Conservation (phyloP, 1,284 basidiomycete species). For the Cerrena zonata region DNA sequence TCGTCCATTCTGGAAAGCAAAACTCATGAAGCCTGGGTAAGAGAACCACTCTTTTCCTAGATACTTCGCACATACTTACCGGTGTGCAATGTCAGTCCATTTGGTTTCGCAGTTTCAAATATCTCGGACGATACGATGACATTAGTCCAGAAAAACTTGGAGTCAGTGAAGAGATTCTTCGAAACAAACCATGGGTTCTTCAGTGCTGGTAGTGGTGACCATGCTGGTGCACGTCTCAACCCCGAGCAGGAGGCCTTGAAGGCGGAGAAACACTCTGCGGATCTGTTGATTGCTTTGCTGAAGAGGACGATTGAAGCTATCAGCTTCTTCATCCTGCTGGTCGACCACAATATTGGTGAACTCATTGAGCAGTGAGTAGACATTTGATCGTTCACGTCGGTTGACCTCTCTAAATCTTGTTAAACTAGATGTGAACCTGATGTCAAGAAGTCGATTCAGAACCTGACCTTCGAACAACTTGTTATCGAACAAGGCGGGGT, state of each 20-base stretch:
- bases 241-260: constrained; percentile 79
- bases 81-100: no score
- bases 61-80: no score
- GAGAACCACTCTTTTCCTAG: constrained; percentile 13
- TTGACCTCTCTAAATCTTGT: constrained; percentile 11
- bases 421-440: constrained; percentile 60
- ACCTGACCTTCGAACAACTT: constrained; percentile 79
- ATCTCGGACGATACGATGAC: constrained; percentile 61
- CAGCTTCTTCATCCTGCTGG: constrained; percentile 86
- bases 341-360: constrained; percentile 87
- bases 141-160: constrained; percentile 73
- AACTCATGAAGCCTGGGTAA: constrained; percentile 62
- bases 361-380: constrained; percentile 68
- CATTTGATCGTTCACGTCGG: constrained; percentile 9
- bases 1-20: constrained; percentile 82
- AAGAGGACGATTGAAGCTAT: constrained; percentile 85
- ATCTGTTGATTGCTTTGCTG: constrained; percentile 68
- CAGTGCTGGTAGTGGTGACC: constrained; percentile 66
- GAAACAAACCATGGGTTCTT: constrained; percentile 76
- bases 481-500: constrained; percentile 80
- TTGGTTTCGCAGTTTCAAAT: constrained; percentile 39
- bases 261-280: constrained; percentile 78
- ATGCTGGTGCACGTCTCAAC: constrained; percentile 47
- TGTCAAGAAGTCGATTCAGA: constrained; percentile 60
- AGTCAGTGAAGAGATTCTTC: constrained; percentile 70